Evolutionary conservation across 345 rosid genomes (phyloP), one percentile per base, ranked within the genome.

Genomic region (Populus deltoides): DNA sequence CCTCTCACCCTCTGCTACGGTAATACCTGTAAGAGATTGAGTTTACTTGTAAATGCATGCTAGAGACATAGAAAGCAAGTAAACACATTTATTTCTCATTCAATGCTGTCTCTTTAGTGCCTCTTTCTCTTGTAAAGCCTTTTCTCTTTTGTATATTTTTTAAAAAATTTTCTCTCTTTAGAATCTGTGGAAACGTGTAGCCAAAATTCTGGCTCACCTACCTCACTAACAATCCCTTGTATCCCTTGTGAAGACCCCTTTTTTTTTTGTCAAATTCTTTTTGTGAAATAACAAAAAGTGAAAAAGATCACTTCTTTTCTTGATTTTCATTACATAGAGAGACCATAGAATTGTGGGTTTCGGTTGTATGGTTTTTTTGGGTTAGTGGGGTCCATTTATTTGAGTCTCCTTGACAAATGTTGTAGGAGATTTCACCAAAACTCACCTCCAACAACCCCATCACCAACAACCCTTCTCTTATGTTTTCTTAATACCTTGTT

Each of bases 401-500:
- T 27, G 16, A 24, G 65, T 59, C 25, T 59, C 65, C 27, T 84
- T 74, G 72, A 71, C 79, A 79, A 43, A 74, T 81, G 84, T 72
- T 79, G 45, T 68, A 72, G 76, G 53, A 51, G 71, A 70, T 83
- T 81, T 81, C 80, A 83, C 78, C 83, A 78, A 71, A 66, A 29
- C 68, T 71, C 75, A 61, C 47, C 68, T 15, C 41, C 78, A 66
- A 66, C 81, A 70, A 70, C 78, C 75, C 33, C 80, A n/a, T 8
- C 79, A 41, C 35, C 83, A 75, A 39, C 82, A 63, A 71, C 61
- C 71, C 77, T 59, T 68, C 74, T 74, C 65, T 35, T 24, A 22
- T 59, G 65, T 59, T n/a, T n/a, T 59, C 29, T 59, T n/a, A 59
- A 59, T 24, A 1, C 65, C 65, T 59, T 59, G 65, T 11, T 24